phyloP scores from a whole-genome alignment of 495 filamentous ascomycete species.

The Xylaria longipes region DNA sequence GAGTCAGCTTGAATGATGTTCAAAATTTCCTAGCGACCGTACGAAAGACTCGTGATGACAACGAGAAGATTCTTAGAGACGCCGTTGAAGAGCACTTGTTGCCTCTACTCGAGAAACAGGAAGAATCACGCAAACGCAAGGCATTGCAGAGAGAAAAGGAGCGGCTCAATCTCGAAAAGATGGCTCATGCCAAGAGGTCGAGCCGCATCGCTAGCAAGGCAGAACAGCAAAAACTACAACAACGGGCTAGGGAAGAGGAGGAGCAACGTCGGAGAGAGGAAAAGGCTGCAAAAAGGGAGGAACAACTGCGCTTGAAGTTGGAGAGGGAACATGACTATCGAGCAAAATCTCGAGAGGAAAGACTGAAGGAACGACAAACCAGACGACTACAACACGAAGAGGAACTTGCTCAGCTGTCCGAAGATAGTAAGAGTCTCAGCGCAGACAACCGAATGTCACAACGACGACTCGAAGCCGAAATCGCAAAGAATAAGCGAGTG shows the following conservation, averaged over 20 bases:
- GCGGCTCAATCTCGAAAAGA: conserved; percentile 75
- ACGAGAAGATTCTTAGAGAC: conserved; percentile 78
- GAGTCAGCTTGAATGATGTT: conserved; percentile 78
- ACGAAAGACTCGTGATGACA: conserved; percentile 73
- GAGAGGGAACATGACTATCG: conserved; percentile 78
- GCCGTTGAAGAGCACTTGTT: conserved; percentile 76
- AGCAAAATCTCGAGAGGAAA: conserved; percentile 82
- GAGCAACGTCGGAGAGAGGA: conserved; percentile 71
- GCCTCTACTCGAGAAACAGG: conserved; percentile 81
- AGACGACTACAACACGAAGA: conserved; percentile 83
- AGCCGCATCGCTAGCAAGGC: conserved; percentile 82
- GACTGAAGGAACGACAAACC: conserved; percentile 80
- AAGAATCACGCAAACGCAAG: conserved; percentile 75
- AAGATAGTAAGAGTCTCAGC: conserved; percentile 73
- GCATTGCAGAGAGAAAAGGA: conserved; percentile 77
- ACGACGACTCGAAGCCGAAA: conserved; percentile 76
- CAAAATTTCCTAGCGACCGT: conserved; percentile 73
- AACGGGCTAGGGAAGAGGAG: conserved; percentile 73
- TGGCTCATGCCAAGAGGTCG: conserved; percentile 93
- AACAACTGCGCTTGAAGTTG: conserved; percentile 69
- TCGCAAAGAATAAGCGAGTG: conserved; percentile 76
- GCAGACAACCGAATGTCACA: conserved; percentile 73
- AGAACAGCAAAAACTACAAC: conserved; percentile 76
- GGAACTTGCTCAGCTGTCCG: conserved; percentile 77
- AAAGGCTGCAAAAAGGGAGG: conserved; percentile 69